These are phyloP conservation scores for Raddia distichophylla DNA, from an alignment of 176 grass and related monocot genomes.

Conservation along the genomic window DNA sequence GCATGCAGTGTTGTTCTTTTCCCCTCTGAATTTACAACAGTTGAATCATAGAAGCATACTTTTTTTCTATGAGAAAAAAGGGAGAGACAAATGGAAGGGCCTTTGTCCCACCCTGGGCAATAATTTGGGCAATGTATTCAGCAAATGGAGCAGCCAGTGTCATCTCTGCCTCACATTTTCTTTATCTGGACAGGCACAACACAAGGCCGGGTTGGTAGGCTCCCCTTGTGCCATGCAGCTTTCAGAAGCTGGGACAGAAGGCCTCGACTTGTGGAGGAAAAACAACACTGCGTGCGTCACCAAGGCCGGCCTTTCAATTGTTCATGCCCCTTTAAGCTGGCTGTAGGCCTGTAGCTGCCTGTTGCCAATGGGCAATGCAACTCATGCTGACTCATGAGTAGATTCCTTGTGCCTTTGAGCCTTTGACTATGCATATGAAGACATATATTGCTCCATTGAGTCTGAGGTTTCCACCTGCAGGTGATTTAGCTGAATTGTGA, in stretches of 20 bases:
- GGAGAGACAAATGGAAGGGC: not conserved
- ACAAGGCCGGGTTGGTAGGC: conserved; percentile 20
- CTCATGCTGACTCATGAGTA: not conserved
- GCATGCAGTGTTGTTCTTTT: not conserved
- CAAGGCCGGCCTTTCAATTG: conserved; percentile 34
- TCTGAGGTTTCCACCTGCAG: not conserved
- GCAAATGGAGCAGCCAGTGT: conserved; percentile 46
- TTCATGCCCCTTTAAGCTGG: conserved; percentile 18
- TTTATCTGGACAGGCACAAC: conserved; percentile 38
- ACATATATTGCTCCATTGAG: not conserved
- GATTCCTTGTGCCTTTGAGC: conserved; percentile 38
- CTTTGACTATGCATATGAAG: conserved; percentile 21
- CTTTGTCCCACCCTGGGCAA: conserved; percentile 47
- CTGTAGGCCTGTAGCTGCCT: not conserved
- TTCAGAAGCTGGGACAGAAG: conserved; percentile 1
- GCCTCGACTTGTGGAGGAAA: conserved; percentile 29
- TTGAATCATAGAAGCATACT: not conserved
- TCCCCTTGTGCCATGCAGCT: not conserved
- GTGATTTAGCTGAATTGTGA: conserved; percentile 7
- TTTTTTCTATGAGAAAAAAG: not conserved
- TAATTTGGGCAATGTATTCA: conserved; percentile 43
- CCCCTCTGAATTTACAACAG: not conserved
- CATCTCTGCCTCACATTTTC: conserved; percentile 46
- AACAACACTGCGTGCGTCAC: conserved; percentile 43
- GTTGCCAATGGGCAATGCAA: not conserved